Evolutionary conservation across 164 flowering plant species (phyloP).

Genomic region (Protea cynaroides): DNA sequence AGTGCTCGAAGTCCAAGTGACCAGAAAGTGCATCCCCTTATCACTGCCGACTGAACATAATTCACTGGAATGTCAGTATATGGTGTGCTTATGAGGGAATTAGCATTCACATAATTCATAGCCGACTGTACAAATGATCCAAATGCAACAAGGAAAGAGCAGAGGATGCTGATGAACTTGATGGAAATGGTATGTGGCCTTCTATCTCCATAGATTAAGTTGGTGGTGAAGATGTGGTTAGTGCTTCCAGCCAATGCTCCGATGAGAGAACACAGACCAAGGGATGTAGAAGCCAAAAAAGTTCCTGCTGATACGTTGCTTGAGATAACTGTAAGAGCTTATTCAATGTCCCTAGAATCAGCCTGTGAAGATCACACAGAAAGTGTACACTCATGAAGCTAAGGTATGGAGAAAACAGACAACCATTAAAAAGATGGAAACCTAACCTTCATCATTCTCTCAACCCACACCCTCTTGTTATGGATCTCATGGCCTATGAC

Average conservation of each 20-base stretch:
- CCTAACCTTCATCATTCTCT: slow-evolving; percentile 52
- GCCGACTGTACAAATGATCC: slow-evolving; percentile 48
- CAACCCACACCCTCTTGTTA: slow-evolving; percentile 60
- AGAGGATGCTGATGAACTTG: slow-evolving; percentile 47
- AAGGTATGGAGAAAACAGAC: too few relatives aligned
- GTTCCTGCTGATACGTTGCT: slow-evolving; percentile 48
- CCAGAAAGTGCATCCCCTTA: slow-evolving; percentile 52
- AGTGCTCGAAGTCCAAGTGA: slow-evolving; percentile 29
- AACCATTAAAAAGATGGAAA: too few relatives aligned
- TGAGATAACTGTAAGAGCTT: slow-evolving; percentile 37
- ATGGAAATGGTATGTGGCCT: slow-evolving; percentile 35
- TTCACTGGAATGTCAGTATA: slow-evolving; percentile 37
- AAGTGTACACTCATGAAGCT: not conserved
- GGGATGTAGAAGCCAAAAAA: slow-evolving; percentile 39
- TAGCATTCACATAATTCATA: slow-evolving; percentile 51
- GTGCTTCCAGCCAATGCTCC: slow-evolving; percentile 62
- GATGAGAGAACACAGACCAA: slow-evolving; percentile 51
- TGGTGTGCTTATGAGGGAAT: slow-evolving; percentile 59
- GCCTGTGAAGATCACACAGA: slow-evolving; percentile 20
- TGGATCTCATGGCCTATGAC: slow-evolving; percentile 69
- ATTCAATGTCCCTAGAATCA: slow-evolving; percentile 24
- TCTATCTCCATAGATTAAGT: slow-evolving; percentile 46
- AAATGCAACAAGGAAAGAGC: slow-evolving; percentile 57
- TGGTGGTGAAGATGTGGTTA: slow-evolving; percentile 24
- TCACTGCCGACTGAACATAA: slow-evolving; percentile 36